Evolutionary conservation across 2,329 filamentous ascomycete genomes (phyloP), one percentile per base, ranked within the genome.

Genomic region (Gyromitra esculenta): DNA sequence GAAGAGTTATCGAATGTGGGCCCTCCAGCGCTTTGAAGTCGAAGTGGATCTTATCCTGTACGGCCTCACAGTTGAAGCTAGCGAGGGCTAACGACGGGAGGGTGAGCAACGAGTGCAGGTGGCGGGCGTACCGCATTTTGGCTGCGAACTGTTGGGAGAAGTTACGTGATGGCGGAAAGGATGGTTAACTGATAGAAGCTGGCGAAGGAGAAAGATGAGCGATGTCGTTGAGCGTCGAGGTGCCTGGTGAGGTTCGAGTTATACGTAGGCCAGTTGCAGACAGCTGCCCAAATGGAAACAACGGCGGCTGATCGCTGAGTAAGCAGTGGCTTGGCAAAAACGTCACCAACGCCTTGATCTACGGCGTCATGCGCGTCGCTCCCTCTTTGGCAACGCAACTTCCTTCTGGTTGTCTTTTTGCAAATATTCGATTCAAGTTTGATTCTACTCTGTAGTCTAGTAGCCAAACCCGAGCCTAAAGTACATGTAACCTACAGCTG

Each of bases 21-120:
- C 77, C 77, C 52, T 74, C 77, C 50, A 81, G 76, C 43, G 77
- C 62, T 31, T 72, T 77, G 25, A 81, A 73, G 59, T 80, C 64
- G 66, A 79, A 81, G 48, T 63, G 79, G 45, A 80, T 60, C 1
- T 70, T 71, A 57, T 77, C 73, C n/a, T 67, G 35, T n/a, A 70
- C 70, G 54, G 72, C 57, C 60, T 78, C 50, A 52, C 80, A 80
- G 31, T 70, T 71, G 59, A 79, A 80, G 65, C 54, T 67, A n/a
- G 80, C 80, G 48, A 76, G 66, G 63, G 67, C 75, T 56, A 77
- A 76, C 25, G 79, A 66, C 21, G 79, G 76, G 43, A 80, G 76
- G 1, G 76, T 68, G n/a, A 80, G 75, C 45, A 78, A 52, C 37
- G 77, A 70, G 52, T 77, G 77, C 41, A 78, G 41, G 25, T 72